These are phyloP conservation scores for Multifurca ochricompacta DNA, from an alignment of 768 basidiomycete species.

Conservation along the genomic window DNA sequence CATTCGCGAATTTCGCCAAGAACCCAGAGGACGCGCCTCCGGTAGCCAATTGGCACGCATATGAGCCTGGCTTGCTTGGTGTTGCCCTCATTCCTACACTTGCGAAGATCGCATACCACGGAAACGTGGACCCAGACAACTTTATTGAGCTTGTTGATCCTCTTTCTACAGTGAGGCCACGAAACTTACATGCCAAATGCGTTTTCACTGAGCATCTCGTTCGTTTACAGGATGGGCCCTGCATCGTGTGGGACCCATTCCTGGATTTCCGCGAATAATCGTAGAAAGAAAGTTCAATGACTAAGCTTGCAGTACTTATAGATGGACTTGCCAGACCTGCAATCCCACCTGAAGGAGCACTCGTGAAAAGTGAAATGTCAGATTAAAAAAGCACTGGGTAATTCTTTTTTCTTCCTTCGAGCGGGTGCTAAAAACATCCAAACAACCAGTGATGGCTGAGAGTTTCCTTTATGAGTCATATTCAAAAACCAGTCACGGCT, in stretches of 20 bases:
- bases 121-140: not conserved
- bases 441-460: too few relatives aligned
- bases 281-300: too few relatives aligned
- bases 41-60: slow-evolving; percentile 3
- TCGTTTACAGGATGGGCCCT: not conserved
- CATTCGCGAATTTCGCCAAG: slow-evolving; percentile 9
- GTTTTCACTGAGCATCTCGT: not conserved
- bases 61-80: not conserved
- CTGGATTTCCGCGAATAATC: too few relatives aligned
- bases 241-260: not conserved
- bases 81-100: not conserved
- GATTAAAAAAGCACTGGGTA: too few relatives aligned
- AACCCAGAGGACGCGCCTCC: not conserved
- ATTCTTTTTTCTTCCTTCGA: too few relatives aligned
- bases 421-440: too few relatives aligned
- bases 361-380: too few relatives aligned
- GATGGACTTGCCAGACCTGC: too few relatives aligned
- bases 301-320: too few relatives aligned
- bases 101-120: slow-evolving; percentile 3
- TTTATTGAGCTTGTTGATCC: not conserved
- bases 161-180: not conserved
- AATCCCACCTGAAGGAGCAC: too few relatives aligned
- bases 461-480: not conserved
- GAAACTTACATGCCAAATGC: not conserved
- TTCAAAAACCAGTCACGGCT: not conserved